Percentiles rank a stretch among this genome's conserved stretches.
These are phyloP conservation scores for Dipodascopsis uninucleata DNA, from an alignment of 805 yeast species.

Conservation along the genomic window DNA sequence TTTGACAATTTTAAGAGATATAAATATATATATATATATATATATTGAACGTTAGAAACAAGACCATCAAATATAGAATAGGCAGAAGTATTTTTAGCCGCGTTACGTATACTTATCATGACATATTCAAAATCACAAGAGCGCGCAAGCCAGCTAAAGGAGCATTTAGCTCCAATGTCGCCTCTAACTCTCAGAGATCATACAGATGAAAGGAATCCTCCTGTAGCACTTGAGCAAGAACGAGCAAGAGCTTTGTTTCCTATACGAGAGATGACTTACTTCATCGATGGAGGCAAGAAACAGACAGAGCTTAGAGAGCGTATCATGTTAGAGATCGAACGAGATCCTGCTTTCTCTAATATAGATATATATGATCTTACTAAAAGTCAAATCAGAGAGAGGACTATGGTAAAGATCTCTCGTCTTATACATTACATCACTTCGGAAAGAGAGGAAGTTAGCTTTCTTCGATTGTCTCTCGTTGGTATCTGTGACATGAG, in stretches of 20 bases:
- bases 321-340: slow-evolving; percentile 46
- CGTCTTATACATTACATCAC: slow-evolving; percentile 28
- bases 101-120: too few relatives aligned
- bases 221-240: slow-evolving; percentile 38
- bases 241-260: slow-evolving; percentile 40
- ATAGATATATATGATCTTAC: slow-evolving; percentile 47
- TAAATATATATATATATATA: too few relatives aligned
- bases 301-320: slow-evolving; percentile 41
- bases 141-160: too few relatives aligned
- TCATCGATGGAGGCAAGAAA: slow-evolving; percentile 43
- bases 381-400: slow-evolving; percentile 42
- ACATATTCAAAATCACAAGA: too few relatives aligned
- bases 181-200: too few relatives aligned
- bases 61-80: too few relatives aligned
- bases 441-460: slow-evolving; percentile 32
- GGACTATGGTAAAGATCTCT: slow-evolving; percentile 37
- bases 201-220: too few relatives aligned
- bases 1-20: too few relatives aligned
- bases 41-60: too few relatives aligned
- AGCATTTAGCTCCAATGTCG: too few relatives aligned
- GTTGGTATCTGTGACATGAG: slow-evolving; percentile 59
- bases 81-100: too few relatives aligned
- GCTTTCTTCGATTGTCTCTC: slow-evolving; percentile 30
- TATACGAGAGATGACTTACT: slow-evolving; percentile 41
- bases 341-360: slow-evolving; percentile 51